phyloP scores from a whole-genome alignment of 2,329 filamentous ascomycete species.

The Gliomastix tumulicola region DNA sequence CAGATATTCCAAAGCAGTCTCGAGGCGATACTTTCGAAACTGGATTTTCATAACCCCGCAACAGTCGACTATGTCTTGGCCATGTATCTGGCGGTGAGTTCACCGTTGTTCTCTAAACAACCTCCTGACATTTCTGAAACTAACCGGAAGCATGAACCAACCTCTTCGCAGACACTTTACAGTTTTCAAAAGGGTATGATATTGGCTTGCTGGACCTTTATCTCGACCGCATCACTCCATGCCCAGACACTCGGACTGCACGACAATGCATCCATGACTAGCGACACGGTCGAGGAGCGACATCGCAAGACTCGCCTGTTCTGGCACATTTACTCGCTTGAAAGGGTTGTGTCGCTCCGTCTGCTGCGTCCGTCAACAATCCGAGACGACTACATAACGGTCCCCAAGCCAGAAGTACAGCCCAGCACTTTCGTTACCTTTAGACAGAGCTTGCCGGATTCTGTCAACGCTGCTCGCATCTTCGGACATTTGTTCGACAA shows the following conservation, averaged over 20 bases:
- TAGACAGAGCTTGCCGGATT: too few relatives aligned
- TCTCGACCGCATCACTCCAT: not conserved
- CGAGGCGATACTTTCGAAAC: slow-evolving; percentile 10
- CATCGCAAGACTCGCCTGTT: slow-evolving; percentile 8
- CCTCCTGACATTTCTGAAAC: not conserved
- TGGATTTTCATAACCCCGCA: slow-evolving; percentile 9
- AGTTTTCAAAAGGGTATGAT: not conserved
- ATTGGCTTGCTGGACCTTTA: not conserved
- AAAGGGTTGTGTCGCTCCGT: slow-evolving; percentile 15
- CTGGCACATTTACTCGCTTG: slow-evolving; percentile 14
- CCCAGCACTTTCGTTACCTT: not conserved
- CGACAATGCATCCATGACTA: slow-evolving; percentile 3
- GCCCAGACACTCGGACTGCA: not conserved
- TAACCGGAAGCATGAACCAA: not conserved
- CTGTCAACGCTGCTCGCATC: too few relatives aligned
- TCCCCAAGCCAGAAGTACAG: too few relatives aligned
- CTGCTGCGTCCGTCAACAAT: slow-evolving; percentile 14
- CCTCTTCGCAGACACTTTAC: not conserved
- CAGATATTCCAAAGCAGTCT: slow-evolving; percentile 9
- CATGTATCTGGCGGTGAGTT: not conserved
- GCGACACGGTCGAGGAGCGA: not conserved
- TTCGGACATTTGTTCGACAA: not conserved
- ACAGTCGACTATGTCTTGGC: slow-evolving; percentile 9
- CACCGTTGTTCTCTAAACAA: too few relatives aligned
- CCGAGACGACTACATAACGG: slow-evolving; percentile 14